Evolutionary conservation across 139 green algal genomes (phyloP), one percentile per base, ranked within the genome.

Genomic region (Desmodesmus armatus): DNA sequence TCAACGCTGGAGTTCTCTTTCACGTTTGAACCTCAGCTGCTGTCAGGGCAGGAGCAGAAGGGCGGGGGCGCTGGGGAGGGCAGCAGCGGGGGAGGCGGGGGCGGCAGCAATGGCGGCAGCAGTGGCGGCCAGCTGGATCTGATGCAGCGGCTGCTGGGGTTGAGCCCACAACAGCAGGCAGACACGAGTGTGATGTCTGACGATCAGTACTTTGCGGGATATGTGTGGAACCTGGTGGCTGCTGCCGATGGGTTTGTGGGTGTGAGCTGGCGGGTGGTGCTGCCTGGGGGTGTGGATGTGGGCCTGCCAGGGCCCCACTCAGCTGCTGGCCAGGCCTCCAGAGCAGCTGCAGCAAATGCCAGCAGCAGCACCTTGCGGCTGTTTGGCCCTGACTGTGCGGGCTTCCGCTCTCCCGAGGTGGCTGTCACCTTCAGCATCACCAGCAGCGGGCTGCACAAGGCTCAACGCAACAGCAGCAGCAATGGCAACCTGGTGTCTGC

Each of bases 191-290:
- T 78, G 35, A 15, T 7, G 15, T 62, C 35, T 17, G 41, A 60
- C 13, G 72, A 80, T 21, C 39, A 80, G 15, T 33, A 17, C 13
- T 80, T 44, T 19, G 13, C 23, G 13, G 72, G 72, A 13, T 80
- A 44, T 9, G 72, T 19, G 5, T 80, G 72, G 72, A 60, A 62
- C 39, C 72, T 80, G 41, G 29, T 60, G 15, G 72, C 62, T n/a
- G 43, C 72, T 6, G 23, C 15, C 4, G 72, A 80, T 43, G 72
- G 72, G 23, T 80, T 65, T 63, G 72, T 80, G 27, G 72, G 72
- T 17, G 27, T 80, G 13, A 65, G 6, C 5, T 80, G 72, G 72
- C 11, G 39, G 5, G 72, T 80, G 5, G 66, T 75, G 66, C 27
- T 75, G 66, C 66, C 66, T 6, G 33, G 33, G 25, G n/a, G 13